Evolutionary conservation across 2,329 filamentous ascomycete genomes (phyloP).

Genomic region (Fusarium sp.): DNA sequence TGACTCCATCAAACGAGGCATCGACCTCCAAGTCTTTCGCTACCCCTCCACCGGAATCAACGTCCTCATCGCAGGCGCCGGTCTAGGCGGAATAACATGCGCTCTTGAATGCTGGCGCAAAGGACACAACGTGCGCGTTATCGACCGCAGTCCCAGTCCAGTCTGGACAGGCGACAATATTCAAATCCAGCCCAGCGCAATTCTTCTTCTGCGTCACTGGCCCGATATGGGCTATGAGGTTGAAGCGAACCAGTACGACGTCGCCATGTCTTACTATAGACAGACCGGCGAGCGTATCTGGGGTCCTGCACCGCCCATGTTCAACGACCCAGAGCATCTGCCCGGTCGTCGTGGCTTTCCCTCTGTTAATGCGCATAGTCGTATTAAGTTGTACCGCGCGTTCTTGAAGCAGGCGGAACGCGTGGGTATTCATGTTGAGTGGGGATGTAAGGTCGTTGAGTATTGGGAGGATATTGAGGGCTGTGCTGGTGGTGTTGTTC

Average conservation of each 20-base stretch:
- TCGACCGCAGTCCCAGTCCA: slow-evolving; percentile 21
- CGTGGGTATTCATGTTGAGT: slow-evolving; percentile 20
- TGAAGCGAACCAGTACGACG: slow-evolving; percentile 33
- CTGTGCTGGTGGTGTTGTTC: slow-evolving; percentile 10
- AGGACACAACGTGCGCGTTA: slow-evolving; percentile 29
- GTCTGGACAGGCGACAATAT: slow-evolving; percentile 35
- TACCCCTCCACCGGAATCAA: slow-evolving; percentile 31
- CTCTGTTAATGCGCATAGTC: slow-evolving; percentile 26
- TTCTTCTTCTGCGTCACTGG: slow-evolving; percentile 29
- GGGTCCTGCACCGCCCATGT: slow-evolving; percentile 35
- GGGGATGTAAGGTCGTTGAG: slow-evolving; percentile 30
- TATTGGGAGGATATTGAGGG: slow-evolving; percentile 33
- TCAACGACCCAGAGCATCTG: slow-evolving; percentile 29
- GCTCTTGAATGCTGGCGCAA: slow-evolving; percentile 37
- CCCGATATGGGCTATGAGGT: slow-evolving; percentile 37
- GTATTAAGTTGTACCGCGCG: slow-evolving; percentile 29
- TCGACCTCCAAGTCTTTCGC: slow-evolving; percentile 24
- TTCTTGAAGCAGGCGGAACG: slow-evolving; percentile 25
- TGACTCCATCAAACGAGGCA: slow-evolving; percentile 11
- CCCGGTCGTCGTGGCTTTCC: slow-evolving; percentile 13
- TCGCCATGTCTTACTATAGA: slow-evolving; percentile 36
- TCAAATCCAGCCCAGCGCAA: slow-evolving; percentile 31
- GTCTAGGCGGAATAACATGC: slow-evolving; percentile 15
- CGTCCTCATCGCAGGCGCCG: slow-evolving; percentile 27
- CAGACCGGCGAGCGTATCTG: slow-evolving; percentile 29